Conservation (phyloP, 1,284 basidiomycete species). For the Ganoderma sinense region DNA sequence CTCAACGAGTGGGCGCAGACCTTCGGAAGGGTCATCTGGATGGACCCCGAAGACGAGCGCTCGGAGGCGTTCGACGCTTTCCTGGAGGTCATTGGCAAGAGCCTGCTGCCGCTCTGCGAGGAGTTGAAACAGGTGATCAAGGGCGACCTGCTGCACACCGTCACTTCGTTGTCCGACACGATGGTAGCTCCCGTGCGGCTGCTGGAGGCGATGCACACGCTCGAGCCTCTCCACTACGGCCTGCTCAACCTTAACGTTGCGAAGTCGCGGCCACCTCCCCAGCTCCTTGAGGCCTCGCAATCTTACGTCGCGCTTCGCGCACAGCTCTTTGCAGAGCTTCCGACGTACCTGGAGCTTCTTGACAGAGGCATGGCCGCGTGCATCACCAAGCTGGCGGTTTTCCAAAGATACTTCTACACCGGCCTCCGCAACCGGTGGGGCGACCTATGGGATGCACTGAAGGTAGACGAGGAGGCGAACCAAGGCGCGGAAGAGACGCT, state of each 20-base stretch:
- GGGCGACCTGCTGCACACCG: conserved; percentile 59
- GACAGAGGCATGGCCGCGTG: conserved; percentile 61
- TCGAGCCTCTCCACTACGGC: conserved; percentile 71
- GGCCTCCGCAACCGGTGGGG: conserved; percentile 70
- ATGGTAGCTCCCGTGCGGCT: conserved; percentile 69
- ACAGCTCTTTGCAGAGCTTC: conserved; percentile 73
- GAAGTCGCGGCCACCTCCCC: conserved; percentile 67
- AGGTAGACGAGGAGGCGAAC: conserved; percentile 77
- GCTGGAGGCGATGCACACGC: conserved; percentile 71
- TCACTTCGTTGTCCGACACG: conserved; percentile 61
- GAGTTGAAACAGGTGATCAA: conserved; percentile 55
- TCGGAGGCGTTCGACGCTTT: conserved; percentile 82
- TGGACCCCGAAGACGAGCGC: conserved; percentile 52
- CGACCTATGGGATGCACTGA: conserved; percentile 80
- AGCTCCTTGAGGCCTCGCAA: conserved; percentile 72
- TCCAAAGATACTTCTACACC: conserved; percentile 67
- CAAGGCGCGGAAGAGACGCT: conserved; percentile 71
- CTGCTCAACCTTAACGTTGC: conserved; percentile 68
- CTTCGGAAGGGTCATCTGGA: conserved; percentile 74
- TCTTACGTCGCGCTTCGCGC: conserved; percentile 78
- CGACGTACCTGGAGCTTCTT: conserved; percentile 63
- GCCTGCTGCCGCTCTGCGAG: conserved; percentile 59
- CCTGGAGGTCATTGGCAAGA: conserved; percentile 59
- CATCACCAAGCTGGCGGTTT: conserved; percentile 56
- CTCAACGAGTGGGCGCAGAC: conserved; percentile 67